These are phyloP conservation scores for Elasticomyces elasticus DNA, from an alignment of 495 filamentous ascomycete species.

Conservation along the genomic window DNA sequence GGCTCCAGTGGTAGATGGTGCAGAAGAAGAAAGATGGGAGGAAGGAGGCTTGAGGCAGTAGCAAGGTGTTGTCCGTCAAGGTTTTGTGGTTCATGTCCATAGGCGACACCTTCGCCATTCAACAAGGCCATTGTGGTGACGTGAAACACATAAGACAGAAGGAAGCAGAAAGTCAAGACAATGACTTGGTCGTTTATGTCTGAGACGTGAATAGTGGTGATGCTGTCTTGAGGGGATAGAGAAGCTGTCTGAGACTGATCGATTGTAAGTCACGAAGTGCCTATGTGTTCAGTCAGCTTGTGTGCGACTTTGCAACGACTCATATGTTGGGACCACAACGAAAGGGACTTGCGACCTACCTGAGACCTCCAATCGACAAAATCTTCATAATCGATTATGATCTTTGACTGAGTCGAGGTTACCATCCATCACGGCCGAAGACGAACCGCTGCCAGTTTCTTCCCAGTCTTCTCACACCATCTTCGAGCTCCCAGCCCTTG, in stretches of 20 bases:
- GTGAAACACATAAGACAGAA: background rate
- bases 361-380: too few relatives aligned
- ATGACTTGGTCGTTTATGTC: background rate
- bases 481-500: constrained; percentile 65
- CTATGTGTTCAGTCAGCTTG: too few relatives aligned
- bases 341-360: too few relatives aligned
- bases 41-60: too few relatives aligned
- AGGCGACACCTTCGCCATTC: background rate
- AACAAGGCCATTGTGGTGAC: background rate
- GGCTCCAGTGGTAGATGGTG: too few relatives aligned
- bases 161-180: background rate
- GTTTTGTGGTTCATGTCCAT: background rate
- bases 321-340: too few relatives aligned
- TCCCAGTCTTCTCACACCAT: constrained; percentile 59
- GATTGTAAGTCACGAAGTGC: too few relatives aligned
- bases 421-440: constrained; percentile 41
- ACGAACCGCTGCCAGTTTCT: constrained; percentile 75
- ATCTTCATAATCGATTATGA: background rate
- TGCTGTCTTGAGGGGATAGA: background rate
- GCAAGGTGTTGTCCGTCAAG: background rate
- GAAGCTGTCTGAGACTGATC: too few relatives aligned
- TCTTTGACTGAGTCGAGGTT: background rate
- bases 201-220: background rate
- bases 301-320: too few relatives aligned
- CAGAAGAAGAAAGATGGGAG: too few relatives aligned